Conservation (phyloP, 2,329 filamentous ascomycete genomes). For the Arthroderma sp. region DNA sequence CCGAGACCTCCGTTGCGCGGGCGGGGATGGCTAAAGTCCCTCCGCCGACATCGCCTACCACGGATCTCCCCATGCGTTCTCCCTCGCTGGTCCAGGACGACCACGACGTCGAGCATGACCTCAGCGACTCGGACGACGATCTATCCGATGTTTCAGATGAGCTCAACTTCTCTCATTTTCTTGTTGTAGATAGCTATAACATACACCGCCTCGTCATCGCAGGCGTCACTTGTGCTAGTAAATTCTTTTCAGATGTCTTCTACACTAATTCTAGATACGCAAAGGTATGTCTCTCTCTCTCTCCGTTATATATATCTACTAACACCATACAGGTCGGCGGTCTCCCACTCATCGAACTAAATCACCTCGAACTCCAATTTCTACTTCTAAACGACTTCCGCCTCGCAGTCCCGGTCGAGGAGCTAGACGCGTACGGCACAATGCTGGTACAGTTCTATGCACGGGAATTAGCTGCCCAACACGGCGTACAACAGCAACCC, state of each 20-base stretch:
- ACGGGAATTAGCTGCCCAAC: slow-evolving; percentile 64
- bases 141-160: slow-evolving; percentile 25
- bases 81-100: slow-evolving; percentile 7
- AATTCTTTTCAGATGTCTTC: slow-evolving; percentile 98
- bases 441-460: slow-evolving; percentile 99
- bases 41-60: background rate
- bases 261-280: slow-evolving; percentile 99
- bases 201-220: slow-evolving; percentile 95
- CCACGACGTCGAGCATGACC: slow-evolving; percentile 15
- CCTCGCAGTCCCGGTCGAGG: slow-evolving; percentile 82
- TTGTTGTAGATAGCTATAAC: slow-evolving; percentile 98
- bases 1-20: background rate
- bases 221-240: slow-evolving; percentile 94
- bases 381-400: slow-evolving; percentile 91
- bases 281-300: slow-evolving; percentile 54
- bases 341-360: slow-evolving; percentile 79
- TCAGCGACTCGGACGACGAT: slow-evolving; percentile 4
- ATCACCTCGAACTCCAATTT: slow-evolving; percentile 93
- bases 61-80: background rate
- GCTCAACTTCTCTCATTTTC: slow-evolving; percentile 55
- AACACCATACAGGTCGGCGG: slow-evolving; percentile 65
- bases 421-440: slow-evolving; percentile 91
- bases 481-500: background rate
- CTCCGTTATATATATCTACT: slow-evolving; percentile 3
- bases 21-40: background rate